Base-by-base conservation (phyloP, 2,329 filamentous ascomycete genomes). In the Rosellinia necatrix region DNA sequence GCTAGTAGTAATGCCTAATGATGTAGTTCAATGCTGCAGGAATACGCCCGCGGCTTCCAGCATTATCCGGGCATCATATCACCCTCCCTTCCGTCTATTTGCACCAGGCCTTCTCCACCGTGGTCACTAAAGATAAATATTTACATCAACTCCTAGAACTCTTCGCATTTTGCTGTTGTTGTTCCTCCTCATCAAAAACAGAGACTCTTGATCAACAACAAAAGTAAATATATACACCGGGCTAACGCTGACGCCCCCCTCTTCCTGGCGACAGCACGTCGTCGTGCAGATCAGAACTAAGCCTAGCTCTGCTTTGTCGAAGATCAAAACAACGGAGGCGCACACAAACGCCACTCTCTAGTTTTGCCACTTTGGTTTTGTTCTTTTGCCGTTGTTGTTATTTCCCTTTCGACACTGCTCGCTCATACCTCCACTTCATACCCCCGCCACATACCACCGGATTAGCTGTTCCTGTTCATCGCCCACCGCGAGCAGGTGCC, bases 21-120 rank as follows among this genome's bases (percentile, higher is more conserved):
- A 67, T 66, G 60, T 62, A 61, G 63, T 56, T 60, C 47, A 44
- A 21, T 27, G 40, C 48, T 52, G 25, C 57, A 32, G 55, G 64
- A 61, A 48, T 12, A 35, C 6, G 27, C 58, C 34, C 34, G 44
- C 19, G 12, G 13, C 17, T 54, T 37, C 47, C 6, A 17, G 5
- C 52, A 62, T 62, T 57, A 59, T 53, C 37, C 35, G 40, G 40
- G 17, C 59, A 59, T 61, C 59, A 61, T 56, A 47, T 55, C 40
- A 53, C 47, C 6, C 53, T 1, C 47, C 6, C 40, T 35, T 34
- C n/a, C 21, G 22, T 35, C 32, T 52, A 29, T 48, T 53, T 29
- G 8, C 25, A n/a, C 15, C 37, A 8, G 19, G 12, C 10, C 32
- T 29, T 47, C 53, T 30, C 56, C 52, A 55, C 59, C 25, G 17